Evolutionary conservation across 1,284 basidiomycete genomes (phyloP), one percentile per base, ranked within the genome.

Genomic region (Moesziomyces globuligerus): DNA sequence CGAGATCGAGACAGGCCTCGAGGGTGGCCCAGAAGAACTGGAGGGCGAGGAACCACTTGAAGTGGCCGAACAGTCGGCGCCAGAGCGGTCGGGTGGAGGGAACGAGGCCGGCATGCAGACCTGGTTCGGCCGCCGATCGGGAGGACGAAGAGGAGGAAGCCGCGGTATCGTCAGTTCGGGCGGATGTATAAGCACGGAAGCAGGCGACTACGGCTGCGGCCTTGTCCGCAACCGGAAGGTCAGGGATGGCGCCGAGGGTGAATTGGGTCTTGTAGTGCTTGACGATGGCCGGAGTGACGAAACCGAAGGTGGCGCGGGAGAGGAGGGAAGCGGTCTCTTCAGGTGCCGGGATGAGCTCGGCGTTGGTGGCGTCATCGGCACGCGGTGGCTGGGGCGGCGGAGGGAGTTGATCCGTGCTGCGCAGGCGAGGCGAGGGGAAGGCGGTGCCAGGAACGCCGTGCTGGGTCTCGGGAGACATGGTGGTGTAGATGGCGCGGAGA

Each of bases 221-320:
- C 21, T 83, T 82, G 73, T 87, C 86, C 58, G 86, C 86, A 26
- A 86, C 84, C 7, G 85, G 78, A 2, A 87, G 77, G 20, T 85
- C 85, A 0, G 86, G 86, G 7, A 86, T 83, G 28, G 85, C 83
- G 11, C 81, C 72, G 36, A 85, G 69, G 8, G 80, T 82, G 58
- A 86, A 81, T 1, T 85, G 83, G 4, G 55, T 78, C 38, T 74
- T 76, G 72, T 84, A 85, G 67, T 86, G 83, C 57, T 83, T 82
- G 61, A 83, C 78, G 18, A 86, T 78, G 41, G 84, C 76, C 0
- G 84, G 71, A 24, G 72, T 71, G 43, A 76, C 60, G 48, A 79
- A 82, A 38, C 70, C 56, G 43, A 80, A 82, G 4, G 69, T 62
- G 37, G 68, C 68, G 36, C 79, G 74, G n/a, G 74, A 76, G 26